A percentile compares a stretch with the other conserved stretches of the same genome.
Evolutionary conservation across 352 stramenopile species (phyloP).

Genomic region (Globisporangium echinulatum): DNA sequence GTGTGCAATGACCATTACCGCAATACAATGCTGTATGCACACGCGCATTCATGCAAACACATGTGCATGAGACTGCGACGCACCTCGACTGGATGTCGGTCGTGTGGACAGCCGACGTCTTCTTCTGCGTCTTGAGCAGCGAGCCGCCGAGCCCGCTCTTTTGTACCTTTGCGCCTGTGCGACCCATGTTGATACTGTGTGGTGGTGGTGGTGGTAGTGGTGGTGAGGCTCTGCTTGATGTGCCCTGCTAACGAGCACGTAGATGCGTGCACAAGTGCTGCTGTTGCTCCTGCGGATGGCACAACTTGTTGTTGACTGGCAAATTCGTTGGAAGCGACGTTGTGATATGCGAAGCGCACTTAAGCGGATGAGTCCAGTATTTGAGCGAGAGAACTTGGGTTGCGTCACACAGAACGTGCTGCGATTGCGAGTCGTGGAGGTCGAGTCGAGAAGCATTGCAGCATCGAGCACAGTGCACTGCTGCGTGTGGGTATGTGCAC

Average conservation of each 20-base stretch:
- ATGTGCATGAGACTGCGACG: background rate
- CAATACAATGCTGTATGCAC: background rate
- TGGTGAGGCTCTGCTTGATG: background rate
- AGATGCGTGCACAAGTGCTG: background rate
- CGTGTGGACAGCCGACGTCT: conserved; percentile 54
- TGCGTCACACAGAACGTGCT: too few relatives aligned
- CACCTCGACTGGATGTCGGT: conserved; percentile 73
- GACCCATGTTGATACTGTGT: conserved; percentile 40
- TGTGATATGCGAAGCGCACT: conserved; percentile 1
- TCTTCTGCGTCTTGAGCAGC: conserved; percentile 75
- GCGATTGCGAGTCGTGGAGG: too few relatives aligned
- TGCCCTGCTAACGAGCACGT: too few relatives aligned
- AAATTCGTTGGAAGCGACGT: conserved; percentile 7
- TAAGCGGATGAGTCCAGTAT: background rate
- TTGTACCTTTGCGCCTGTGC: conserved; percentile 64
- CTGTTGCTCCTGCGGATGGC: conserved; percentile 1
- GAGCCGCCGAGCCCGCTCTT: conserved; percentile 70
- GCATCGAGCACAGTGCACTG: too few relatives aligned
- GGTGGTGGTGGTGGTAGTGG: background rate
- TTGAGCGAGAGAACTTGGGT: background rate
- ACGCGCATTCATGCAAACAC: background rate
- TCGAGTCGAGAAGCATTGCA: too few relatives aligned
- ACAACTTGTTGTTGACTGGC: conserved; percentile 3
- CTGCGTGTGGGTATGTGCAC: too few relatives aligned
- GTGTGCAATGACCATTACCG: background rate